Conservation (phyloP, 192 early-diverging fungal species). For the Backusella sp. region DNA sequence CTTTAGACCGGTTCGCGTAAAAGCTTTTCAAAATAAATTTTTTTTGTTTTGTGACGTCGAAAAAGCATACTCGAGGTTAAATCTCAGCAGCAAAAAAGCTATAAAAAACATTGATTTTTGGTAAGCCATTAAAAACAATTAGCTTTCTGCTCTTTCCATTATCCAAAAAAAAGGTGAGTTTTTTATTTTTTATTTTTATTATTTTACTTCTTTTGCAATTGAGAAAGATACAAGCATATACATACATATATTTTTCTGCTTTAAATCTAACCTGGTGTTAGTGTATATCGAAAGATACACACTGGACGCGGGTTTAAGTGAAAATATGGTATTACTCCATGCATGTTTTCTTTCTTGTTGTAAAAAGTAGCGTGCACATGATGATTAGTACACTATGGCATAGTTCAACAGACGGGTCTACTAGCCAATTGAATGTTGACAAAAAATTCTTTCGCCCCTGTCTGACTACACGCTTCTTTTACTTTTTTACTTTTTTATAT, state of each 20-base stretch:
- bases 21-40: background rate
- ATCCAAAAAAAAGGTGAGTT: background rate
- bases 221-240: background rate
- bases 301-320: background rate
- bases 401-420: constrained; percentile 14
- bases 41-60: background rate
- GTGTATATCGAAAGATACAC: background rate
- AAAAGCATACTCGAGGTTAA: background rate
- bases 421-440: constrained; percentile 12
- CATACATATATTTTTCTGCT: background rate
- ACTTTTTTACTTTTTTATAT: background rate
- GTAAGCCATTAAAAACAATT: background rate
- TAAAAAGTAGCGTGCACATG: background rate
- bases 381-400: constrained; percentile 10
- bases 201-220: background rate
- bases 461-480: background rate
- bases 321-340: background rate
- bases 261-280: background rate
- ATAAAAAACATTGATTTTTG: background rate
- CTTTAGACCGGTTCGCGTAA: background rate
- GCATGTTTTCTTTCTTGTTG: background rate
- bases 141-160: background rate
- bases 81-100: background rate
- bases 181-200: background rate
- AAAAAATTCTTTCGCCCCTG: constrained; percentile 14